Evolutionary conservation across 2,329 filamentous ascomycete genomes (phyloP).

Genomic region (Colletotrichum agaves): DNA sequence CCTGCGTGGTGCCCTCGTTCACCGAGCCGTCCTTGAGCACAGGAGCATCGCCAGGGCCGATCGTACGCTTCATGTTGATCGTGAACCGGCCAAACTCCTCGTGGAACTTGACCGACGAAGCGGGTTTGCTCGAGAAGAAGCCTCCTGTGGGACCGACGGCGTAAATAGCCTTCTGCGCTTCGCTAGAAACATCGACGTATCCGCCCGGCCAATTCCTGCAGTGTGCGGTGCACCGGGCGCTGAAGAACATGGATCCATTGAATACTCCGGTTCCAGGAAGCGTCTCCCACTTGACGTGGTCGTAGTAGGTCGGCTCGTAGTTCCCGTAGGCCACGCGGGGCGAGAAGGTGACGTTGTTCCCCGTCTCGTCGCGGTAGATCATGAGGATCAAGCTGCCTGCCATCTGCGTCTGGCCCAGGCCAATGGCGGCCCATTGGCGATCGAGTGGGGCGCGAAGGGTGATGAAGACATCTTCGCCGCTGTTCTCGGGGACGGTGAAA

Average conservation of each 20-base stretch:
- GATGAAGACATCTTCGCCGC: slow-evolving; percentile 63
- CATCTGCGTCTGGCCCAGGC: slow-evolving; percentile 64
- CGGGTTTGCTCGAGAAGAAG: slow-evolving; percentile 53
- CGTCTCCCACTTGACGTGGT: slow-evolving; percentile 55
- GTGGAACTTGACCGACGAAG: slow-evolving; percentile 63
- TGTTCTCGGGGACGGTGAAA: slow-evolving; percentile 59
- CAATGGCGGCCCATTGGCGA: slow-evolving; percentile 64
- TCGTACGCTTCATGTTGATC: slow-evolving; percentile 65
- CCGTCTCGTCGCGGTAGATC: slow-evolving; percentile 60
- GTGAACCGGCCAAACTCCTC: slow-evolving; percentile 63
- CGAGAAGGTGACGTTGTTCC: slow-evolving; percentile 65
- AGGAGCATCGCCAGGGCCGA: slow-evolving; percentile 56
- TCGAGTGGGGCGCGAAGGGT: slow-evolving; percentile 59
- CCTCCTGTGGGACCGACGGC: slow-evolving; percentile 62
- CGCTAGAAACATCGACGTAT: slow-evolving; percentile 61
- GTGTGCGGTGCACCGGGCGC: slow-evolving; percentile 60
- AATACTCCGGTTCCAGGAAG: slow-evolving; percentile 60
- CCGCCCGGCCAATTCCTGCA: slow-evolving; percentile 64
- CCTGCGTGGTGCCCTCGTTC: slow-evolving; percentile 49
- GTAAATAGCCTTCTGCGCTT: slow-evolving; percentile 62
- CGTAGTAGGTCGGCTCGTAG: slow-evolving; percentile 61
- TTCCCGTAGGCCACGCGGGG: slow-evolving; percentile 62
- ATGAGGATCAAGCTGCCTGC: slow-evolving; percentile 63
- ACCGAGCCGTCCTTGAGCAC: slow-evolving; percentile 48
- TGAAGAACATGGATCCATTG: slow-evolving; percentile 59